A percentile compares a stretch with the other conserved stretches of the same genome.
phyloP scores from a whole-genome alignment of 169 alveolate species.

The Besnoitia besnoiti region DNA sequence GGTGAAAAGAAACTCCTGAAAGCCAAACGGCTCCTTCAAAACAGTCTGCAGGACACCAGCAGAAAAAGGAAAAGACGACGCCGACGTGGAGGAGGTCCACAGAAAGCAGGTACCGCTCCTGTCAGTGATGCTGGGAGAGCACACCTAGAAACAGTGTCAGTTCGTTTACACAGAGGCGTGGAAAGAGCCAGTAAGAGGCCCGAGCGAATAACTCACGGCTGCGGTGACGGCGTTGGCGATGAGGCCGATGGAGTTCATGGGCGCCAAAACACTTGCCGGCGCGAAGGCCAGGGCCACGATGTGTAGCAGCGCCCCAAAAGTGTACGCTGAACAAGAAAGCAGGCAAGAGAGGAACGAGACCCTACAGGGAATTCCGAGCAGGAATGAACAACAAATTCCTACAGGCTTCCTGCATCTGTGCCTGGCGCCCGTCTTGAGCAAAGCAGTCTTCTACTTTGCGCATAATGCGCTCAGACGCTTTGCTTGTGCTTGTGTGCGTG shows the following conservation, averaged over 20 bases:
- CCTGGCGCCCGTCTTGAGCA: no score
- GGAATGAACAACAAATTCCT: no score
- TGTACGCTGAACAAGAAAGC: slow-evolving; percentile 64
- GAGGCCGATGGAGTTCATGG: slow-evolving; percentile 85
- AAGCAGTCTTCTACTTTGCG: no score
- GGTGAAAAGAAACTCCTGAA: slow-evolving; percentile 81
- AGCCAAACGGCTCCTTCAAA: slow-evolving; percentile 81
- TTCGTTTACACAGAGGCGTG: background rate
- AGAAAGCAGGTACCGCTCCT: background rate
- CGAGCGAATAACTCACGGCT: slow-evolving; percentile 71
- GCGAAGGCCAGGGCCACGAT: slow-evolving; percentile 85
- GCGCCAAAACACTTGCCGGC: slow-evolving; percentile 86
- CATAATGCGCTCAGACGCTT: no score
- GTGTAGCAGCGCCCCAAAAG: slow-evolving; percentile 81
- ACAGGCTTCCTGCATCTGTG: no score
- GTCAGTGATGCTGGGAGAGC: background rate
- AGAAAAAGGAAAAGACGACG: background rate
- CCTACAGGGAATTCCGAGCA: background rate
- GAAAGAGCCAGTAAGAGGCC: no score
- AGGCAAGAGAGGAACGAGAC: background rate
- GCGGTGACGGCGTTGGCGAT: slow-evolving; percentile 86
- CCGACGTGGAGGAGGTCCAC: background rate
- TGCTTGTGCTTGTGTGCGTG: background rate
- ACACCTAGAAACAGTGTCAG: background rate
- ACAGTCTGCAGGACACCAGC: slow-evolving; percentile 61